phyloP scores from a whole-genome alignment of 2,329 filamentous ascomycete genomes.

The Botryosphaeria dothidea region DNA sequence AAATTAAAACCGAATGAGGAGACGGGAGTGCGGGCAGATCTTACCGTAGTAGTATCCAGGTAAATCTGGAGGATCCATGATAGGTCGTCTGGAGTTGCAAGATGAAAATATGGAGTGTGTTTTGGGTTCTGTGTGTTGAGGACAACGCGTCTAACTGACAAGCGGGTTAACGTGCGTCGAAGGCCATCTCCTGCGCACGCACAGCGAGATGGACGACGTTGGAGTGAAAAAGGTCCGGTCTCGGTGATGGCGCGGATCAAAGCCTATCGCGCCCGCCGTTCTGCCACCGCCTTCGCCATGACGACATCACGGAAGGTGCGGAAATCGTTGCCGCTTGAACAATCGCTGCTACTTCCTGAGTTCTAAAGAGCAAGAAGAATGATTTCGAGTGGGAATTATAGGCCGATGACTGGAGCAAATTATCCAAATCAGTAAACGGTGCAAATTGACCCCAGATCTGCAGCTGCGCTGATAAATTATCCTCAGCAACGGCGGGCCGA shows the following conservation, averaged over 20 bases:
- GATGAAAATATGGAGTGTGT: not conserved
- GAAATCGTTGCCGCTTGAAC: slow-evolving; percentile 1
- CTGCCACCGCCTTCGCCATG: not conserved
- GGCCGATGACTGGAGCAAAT: too few species aligned
- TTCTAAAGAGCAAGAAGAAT: too few species aligned
- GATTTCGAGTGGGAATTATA: too few species aligned
- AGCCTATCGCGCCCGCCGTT: not conserved
- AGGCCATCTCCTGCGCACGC: not conserved
- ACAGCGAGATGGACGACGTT: not conserved
- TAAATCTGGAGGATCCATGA: slow-evolving; percentile 30
- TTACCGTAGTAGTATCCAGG: slow-evolving; percentile 51
- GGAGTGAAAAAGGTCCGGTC: slow-evolving; percentile 8
- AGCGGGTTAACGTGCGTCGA: not conserved
- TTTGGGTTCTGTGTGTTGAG: not conserved
- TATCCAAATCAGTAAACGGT: too few species aligned
- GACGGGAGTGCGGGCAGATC: not conserved
- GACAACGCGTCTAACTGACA: not conserved
- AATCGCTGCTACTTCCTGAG: not conserved
- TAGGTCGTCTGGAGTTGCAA: not conserved
- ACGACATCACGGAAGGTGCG: not conserved
- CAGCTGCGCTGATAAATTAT: not conserved
- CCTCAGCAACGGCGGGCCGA: not conserved
- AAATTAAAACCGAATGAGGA: not conserved
- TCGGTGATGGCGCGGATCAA: slow-evolving; percentile 16
- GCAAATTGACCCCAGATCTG: not conserved